These are phyloP conservation scores for Lanmaoa rubissima DNA, from an alignment of 768 basidiomycete species.

Conservation along the genomic window DNA sequence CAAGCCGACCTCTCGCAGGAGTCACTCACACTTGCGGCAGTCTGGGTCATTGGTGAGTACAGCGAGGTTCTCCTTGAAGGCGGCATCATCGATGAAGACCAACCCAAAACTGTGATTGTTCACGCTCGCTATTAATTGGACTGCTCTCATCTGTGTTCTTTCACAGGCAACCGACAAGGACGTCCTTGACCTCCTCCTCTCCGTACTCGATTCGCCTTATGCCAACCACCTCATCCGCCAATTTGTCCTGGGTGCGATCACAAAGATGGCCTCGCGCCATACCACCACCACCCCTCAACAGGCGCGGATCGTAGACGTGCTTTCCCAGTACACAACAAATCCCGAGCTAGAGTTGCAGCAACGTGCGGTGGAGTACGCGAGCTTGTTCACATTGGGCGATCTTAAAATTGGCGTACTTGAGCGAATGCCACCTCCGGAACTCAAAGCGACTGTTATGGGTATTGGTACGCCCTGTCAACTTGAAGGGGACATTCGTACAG, in stretches of 20 bases:
- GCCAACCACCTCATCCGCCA: constrained; percentile 88
- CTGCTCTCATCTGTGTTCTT: not conserved
- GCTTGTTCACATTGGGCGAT: constrained; percentile 75
- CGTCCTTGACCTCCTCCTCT: constrained; percentile 80
- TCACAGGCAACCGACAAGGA: constrained; percentile 75
- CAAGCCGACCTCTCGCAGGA: constrained; percentile 94
- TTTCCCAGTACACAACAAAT: constrained; percentile 81
- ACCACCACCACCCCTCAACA: constrained; percentile 67
- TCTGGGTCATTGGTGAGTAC: constrained; percentile 97
- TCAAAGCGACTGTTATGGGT: constrained; percentile 96
- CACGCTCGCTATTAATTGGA: not conserved
- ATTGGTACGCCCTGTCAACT: constrained; percentile 53
- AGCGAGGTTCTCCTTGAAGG: constrained; percentile 85
- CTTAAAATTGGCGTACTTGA: constrained; percentile 84
- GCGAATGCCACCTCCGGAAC: constrained; percentile 97
- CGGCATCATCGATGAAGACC: constrained; percentile 78
- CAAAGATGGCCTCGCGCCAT: constrained; percentile 84
- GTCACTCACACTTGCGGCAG: constrained; percentile 86
- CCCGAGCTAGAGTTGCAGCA: constrained; percentile 96
- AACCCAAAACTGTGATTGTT: constrained; percentile 58
- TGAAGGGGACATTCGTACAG: not conserved
- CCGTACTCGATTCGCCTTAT: constrained; percentile 91
- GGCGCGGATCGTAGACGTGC: constrained; percentile 72
- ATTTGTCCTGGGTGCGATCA: constrained; percentile 85
- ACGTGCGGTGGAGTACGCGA: constrained; percentile 92